Percentiles rank a stretch among this genome's conserved stretches.
Conservation (phyloP, 2,329 filamentous ascomycete species). For the Atkinsonella texensis region DNA sequence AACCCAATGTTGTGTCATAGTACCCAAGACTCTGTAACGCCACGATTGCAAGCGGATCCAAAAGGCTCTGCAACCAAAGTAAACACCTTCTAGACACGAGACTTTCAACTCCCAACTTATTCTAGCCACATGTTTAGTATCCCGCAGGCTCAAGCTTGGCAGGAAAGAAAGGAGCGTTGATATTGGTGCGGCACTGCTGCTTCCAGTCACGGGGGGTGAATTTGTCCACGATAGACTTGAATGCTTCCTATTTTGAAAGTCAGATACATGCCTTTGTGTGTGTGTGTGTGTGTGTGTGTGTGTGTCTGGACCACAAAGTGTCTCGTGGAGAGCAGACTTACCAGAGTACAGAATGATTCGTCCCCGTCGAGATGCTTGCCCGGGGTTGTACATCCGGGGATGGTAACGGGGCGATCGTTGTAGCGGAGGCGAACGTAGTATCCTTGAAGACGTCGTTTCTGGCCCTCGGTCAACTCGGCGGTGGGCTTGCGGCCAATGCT, state of each 20-base stretch:
- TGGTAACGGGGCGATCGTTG: constrained; percentile 70
- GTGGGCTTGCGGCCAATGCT: constrained; percentile 50
- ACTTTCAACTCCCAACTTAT: too few species aligned
- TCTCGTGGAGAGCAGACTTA: constrained; percentile 27
- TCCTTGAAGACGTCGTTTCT: constrained; percentile 51
- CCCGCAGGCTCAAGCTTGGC: constrained; percentile 40
- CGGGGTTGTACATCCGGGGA: constrained; percentile 65
- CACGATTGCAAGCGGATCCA: not conserved
- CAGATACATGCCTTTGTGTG: not conserved
- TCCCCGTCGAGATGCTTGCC: constrained; percentile 83
- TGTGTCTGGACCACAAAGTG: too few species aligned
- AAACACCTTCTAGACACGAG: not conserved
- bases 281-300: too few species aligned
- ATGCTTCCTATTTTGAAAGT: constrained; percentile 50
- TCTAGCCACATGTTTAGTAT: constrained; percentile 13
- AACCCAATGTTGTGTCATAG: not conserved
- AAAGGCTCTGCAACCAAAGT: not conserved
- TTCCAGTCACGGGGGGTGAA: constrained; percentile 76
- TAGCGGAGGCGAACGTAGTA: constrained; percentile 88
- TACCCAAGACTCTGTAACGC: not conserved
- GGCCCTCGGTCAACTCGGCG: constrained; percentile 39
- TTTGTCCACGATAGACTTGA: constrained; percentile 85
- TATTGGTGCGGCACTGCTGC: constrained; percentile 35
- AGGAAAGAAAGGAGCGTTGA: constrained; percentile 32
- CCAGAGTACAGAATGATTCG: constrained; percentile 80